These are phyloP conservation scores for Hypoxylon sp. DNA, from an alignment of 2,329 filamentous ascomycete genomes.

Conservation along the genomic window DNA sequence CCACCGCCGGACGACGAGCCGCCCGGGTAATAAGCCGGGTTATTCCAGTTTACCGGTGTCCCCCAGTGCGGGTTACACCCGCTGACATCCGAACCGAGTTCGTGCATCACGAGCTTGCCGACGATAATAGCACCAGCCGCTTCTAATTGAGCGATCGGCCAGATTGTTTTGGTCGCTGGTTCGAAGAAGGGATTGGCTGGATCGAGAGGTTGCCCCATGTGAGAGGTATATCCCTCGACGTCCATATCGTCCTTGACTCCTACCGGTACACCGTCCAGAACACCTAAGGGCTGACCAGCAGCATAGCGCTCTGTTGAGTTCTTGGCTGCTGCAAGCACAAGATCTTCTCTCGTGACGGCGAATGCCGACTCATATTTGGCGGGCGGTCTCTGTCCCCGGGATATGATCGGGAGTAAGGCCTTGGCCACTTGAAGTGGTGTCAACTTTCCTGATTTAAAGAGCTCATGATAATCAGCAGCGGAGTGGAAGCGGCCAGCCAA, in stretches of 20 bases:
- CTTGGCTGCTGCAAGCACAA: slow-evolving; percentile 76
- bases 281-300: slow-evolving; percentile 73
- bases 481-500: slow-evolving; percentile 74
- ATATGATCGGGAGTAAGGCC: slow-evolving; percentile 79
- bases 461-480: slow-evolving; percentile 81
- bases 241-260: slow-evolving; percentile 87
- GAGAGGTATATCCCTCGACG: slow-evolving; percentile 78
- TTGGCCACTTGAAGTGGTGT: slow-evolving; percentile 82
- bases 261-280: slow-evolving; percentile 86
- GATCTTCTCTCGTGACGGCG: slow-evolving; percentile 74
- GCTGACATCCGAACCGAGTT: slow-evolving; percentile 84
- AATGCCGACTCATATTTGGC: slow-evolving; percentile 80
- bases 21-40: slow-evolving; percentile 82
- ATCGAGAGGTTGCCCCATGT: slow-evolving; percentile 74
- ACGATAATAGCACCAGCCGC: slow-evolving; percentile 82
- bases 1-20: slow-evolving; percentile 85
- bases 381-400: slow-evolving; percentile 67
- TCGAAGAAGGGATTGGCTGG: slow-evolving; percentile 67
- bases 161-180: slow-evolving; percentile 70
- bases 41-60: slow-evolving; percentile 84
- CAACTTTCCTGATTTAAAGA: slow-evolving; percentile 77
- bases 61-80: slow-evolving; percentile 84
- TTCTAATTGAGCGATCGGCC: slow-evolving; percentile 79
- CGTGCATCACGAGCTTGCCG: slow-evolving; percentile 86
- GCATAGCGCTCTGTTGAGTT: slow-evolving; percentile 82